These are phyloP conservation scores for Trichoderma sp. DNA, from an alignment of 2,329 filamentous ascomycete species.

Conservation along the genomic window DNA sequence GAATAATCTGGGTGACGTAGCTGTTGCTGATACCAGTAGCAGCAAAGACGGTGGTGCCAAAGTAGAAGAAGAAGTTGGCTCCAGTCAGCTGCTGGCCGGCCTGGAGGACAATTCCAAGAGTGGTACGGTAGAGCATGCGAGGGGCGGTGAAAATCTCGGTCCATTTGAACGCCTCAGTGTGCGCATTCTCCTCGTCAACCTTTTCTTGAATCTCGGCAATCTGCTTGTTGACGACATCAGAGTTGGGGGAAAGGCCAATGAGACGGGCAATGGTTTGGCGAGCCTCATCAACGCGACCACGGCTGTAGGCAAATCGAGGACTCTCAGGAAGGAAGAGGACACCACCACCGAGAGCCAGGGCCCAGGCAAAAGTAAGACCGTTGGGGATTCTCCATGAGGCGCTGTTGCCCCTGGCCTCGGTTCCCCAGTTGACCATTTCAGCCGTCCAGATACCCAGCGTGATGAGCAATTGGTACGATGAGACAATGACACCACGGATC, in stretches of 20 bases:
- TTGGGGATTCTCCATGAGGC: conserved; percentile 20
- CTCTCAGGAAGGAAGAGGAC: conserved; percentile 15
- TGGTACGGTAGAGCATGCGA: conserved; percentile 12
- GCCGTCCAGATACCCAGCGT: conserved; percentile 19
- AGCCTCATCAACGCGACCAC: conserved; percentile 10
- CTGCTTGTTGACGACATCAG: conserved; percentile 10
- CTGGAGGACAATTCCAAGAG: conserved; percentile 8
- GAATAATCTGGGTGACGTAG: conserved; percentile 17
- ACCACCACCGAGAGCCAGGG: conserved; percentile 13
- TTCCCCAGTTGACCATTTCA: conserved; percentile 22
- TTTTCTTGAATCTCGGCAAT: conserved; percentile 18
- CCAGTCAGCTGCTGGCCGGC: conserved; percentile 17
- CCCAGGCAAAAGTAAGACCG: conserved; percentile 15
- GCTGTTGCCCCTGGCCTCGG: conserved; percentile 4
- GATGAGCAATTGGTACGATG: conserved; percentile 20
- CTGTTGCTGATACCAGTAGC: conserved; percentile 22
- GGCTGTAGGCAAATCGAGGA: conserved; percentile 15
- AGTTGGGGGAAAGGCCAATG: neutral
- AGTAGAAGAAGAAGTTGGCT: conserved; percentile 24
- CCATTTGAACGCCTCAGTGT: neutral
- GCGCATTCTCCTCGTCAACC: conserved; percentile 15
- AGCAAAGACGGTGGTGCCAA: conserved; percentile 15
- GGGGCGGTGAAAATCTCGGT: conserved; percentile 19
- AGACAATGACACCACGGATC: conserved; percentile 22
- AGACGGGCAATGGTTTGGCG: conserved; percentile 18